Percentiles rank a stretch among this genome's conserved stretches.
Evolutionary conservation across 495 filamentous ascomycete genomes (phyloP).

Genomic region (Xylaria sp.): DNA sequence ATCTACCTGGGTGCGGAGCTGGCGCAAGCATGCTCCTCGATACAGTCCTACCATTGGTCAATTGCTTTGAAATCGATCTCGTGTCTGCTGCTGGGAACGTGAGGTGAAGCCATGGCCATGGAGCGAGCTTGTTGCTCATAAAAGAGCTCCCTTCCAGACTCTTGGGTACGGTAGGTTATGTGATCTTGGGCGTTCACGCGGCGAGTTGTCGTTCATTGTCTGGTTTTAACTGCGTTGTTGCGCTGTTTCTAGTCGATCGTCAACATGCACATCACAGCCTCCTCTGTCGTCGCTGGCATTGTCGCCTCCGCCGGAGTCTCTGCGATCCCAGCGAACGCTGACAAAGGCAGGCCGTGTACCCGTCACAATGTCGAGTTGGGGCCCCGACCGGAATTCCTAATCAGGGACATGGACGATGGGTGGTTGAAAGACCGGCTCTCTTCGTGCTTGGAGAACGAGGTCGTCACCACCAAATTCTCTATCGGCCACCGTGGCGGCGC

Average conservation of each 20-base stretch:
- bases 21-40: constrained; percentile 19
- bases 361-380: constrained; percentile 57
- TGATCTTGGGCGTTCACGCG: neutral
- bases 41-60: constrained; percentile 30
- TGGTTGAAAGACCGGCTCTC: constrained; percentile 62
- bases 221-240: neutral
- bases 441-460: constrained; percentile 56
- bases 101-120: neutral
- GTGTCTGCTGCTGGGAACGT: neutral
- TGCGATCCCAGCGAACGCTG: constrained; percentile 29
- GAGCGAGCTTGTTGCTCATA: constrained; percentile 12
- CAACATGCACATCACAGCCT: constrained; percentile 32
- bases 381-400: constrained; percentile 64
- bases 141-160: neutral
- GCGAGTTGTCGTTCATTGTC: neutral
- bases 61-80: constrained; percentile 11
- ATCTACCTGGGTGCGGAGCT: neutral
- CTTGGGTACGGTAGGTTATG: neutral
- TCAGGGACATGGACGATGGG: constrained; percentile 64
- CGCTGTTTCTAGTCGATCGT: neutral
- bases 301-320: constrained; percentile 31
- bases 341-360: constrained; percentile 29
- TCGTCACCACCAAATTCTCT: constrained; percentile 53
- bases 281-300: constrained; percentile 22
- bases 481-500: constrained; percentile 66